Conservation (phyloP, 495 filamentous ascomycete genomes). For the Aspergillus ostianus region DNA sequence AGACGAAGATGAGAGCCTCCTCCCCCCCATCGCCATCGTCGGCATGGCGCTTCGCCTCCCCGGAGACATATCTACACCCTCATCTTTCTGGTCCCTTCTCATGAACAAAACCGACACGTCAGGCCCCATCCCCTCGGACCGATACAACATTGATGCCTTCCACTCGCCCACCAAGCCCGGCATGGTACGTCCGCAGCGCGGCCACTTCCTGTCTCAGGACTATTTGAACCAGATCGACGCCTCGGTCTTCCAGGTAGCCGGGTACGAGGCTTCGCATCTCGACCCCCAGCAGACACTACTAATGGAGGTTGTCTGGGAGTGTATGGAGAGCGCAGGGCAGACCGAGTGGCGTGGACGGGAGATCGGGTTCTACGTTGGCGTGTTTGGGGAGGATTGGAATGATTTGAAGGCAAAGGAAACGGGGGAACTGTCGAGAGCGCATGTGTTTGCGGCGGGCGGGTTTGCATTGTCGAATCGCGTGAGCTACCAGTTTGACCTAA, state of each 20-base stretch:
- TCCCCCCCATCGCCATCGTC: slow-evolving; percentile 41
- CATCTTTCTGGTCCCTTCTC: slow-evolving; percentile 41
- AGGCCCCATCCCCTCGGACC: slow-evolving; percentile 28
- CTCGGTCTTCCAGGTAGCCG: slow-evolving; percentile 34
- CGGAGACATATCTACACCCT: slow-evolving; percentile 29
- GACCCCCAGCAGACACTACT: slow-evolving; percentile 60
- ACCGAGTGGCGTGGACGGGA: slow-evolving; percentile 38
- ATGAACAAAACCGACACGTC: slow-evolving; percentile 32
- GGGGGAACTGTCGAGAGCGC: slow-evolving; percentile 15
- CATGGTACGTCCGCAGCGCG: slow-evolving; percentile 3
- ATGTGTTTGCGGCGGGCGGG: slow-evolving; percentile 20
- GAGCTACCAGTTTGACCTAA: slow-evolving; percentile 33
- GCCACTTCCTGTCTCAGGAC: slow-evolving; percentile 48
- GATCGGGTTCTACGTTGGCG: slow-evolving; percentile 48
- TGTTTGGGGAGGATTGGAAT: slow-evolving; percentile 35
- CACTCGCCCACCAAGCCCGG: slow-evolving; percentile 7
- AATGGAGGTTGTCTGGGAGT: slow-evolving; percentile 48
- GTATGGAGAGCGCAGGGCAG: slow-evolving; percentile 44
- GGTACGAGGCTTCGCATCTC: slow-evolving; percentile 44
- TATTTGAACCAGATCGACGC: slow-evolving; percentile 27
- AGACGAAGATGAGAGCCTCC: background rate
- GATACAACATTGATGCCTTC: slow-evolving; percentile 39
- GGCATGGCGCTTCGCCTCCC: slow-evolving; percentile 49
- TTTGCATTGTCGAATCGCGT: slow-evolving; percentile 32
- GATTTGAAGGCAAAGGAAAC: slow-evolving; percentile 23